Evolutionary conservation across 2,329 filamentous ascomycete genomes (phyloP), one percentile per base, ranked within the genome.

Genomic region (Colletotrichum viniferum): DNA sequence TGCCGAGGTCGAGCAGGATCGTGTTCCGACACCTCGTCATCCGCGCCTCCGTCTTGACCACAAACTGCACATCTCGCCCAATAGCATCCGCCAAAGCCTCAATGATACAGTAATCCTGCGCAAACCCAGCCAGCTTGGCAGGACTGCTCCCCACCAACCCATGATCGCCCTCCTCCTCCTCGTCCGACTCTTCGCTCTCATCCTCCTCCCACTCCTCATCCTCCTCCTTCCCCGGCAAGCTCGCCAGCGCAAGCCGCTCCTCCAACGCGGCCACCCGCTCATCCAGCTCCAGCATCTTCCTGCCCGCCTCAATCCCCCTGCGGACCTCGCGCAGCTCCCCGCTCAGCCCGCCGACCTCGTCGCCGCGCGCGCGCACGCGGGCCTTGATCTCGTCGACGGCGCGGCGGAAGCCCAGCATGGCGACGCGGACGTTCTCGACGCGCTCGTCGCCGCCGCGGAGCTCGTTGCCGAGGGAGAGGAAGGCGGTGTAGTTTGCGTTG

Each of bases 401-500:
- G 77, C 96, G 90, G 76, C 93, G 90, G 80, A 99, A 98, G 0
- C 95, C 95, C 76, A 98, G 84, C 71, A 99, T 85, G 0, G 96
- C 95, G 1, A 99, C 94, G 58, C 95, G 91, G 36, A 98, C 94
- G 81, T 97, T 95, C 82, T 98, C 96, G 1, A 98, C 93, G 82
- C 93, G 94, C 80, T 98, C 96, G 81, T 98, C 96, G 9, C 97
- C 97, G 4, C 96, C 96, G 69, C 92, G 91, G 58, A 99, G 86
- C 79, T 95, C 94, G 62, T 90, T 92, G 0, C 97, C 97, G 0
- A 99, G 86, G 0, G 93, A 93, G 6, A 99, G 85, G 80, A 99
- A 99, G 73, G 96, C 94, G 63, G 95, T 94, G 83, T 99, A 98
- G 84, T 99, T 98, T 67, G 94, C 91, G 82, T 99, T 99, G 78